Percentiles rank a stretch among this genome's conserved stretches.
Conservation (phyloP, 768 basidiomycete species). For the Tricholoma matsutake region DNA sequence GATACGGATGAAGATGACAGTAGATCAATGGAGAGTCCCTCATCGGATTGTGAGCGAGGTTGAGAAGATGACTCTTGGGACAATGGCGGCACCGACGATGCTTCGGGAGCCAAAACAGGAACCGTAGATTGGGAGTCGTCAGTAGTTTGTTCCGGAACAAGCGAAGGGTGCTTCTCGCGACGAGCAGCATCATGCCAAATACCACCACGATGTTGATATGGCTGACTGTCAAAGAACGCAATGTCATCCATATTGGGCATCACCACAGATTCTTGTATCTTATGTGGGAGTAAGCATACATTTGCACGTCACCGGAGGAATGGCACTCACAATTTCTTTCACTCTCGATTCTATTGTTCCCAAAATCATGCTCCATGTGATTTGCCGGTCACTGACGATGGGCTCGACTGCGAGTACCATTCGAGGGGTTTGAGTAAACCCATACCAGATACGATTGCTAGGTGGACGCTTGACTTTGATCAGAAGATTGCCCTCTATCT, state of each 20-base stretch:
- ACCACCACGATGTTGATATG: slow-evolving; percentile 72
- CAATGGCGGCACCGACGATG: slow-evolving; percentile 4
- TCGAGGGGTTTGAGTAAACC: slow-evolving; percentile 85
- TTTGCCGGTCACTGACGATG: slow-evolving; percentile 90
- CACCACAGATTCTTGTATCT: slow-evolving; percentile 95
- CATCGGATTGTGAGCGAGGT: slow-evolving; percentile 15
- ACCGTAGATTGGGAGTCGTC: slow-evolving; percentile 32
- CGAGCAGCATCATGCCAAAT: slow-evolving; percentile 81
- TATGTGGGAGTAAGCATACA: slow-evolving; percentile 2
- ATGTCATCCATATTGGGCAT: slow-evolving; percentile 99
- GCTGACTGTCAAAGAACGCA: slow-evolving; percentile 82
- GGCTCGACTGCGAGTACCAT: slow-evolving; percentile 91
- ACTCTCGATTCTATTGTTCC: slow-evolving; percentile 86
- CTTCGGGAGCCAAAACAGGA: slow-evolving; percentile 35
- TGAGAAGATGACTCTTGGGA: slow-evolving; percentile 5
- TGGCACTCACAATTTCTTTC: slow-evolving; percentile 73
- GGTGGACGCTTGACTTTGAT: slow-evolving; percentile 93
- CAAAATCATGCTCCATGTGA: slow-evolving; percentile 91
- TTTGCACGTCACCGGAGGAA: slow-evolving; percentile 1
- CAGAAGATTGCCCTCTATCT: slow-evolving; percentile 87
- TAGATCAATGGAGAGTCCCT: slow-evolving; percentile 15
- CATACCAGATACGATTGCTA: slow-evolving; percentile 93
- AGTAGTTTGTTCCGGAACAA: slow-evolving; percentile 12
- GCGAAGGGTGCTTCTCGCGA: slow-evolving; percentile 27
- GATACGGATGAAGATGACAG: slow-evolving; percentile 7